Conservation (phyloP, 257 asterid genomes). For the Striga asiatica region DNA sequence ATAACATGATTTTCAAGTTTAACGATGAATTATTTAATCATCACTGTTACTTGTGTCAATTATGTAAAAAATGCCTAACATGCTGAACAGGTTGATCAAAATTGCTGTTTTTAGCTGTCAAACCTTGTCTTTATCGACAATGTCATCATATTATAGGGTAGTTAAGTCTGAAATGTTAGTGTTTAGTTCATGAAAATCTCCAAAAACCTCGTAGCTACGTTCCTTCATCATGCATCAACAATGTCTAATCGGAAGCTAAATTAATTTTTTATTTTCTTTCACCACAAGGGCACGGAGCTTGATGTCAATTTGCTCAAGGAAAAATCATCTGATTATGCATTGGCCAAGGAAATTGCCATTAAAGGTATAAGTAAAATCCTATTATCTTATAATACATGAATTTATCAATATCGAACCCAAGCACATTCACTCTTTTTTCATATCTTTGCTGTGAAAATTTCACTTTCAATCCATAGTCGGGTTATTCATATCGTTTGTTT, state of each 20-base stretch:
- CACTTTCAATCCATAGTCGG: neutral
- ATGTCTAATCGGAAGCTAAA: neutral
- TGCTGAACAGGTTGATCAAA: too few relatives aligned
- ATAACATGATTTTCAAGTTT: too few relatives aligned
- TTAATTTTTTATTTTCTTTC: neutral
- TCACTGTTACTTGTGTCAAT: too few relatives aligned
- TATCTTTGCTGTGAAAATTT: neutral
- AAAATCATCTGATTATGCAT: conserved; percentile 63
- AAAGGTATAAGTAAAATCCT: conserved; percentile 37
- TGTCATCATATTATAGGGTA: too few relatives aligned
- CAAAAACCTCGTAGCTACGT: neutral
- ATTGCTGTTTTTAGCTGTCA: too few relatives aligned
- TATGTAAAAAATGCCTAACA: too few relatives aligned
- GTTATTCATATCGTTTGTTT: neutral
- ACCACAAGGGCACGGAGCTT: conserved; percentile 55
- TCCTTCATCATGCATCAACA: neutral
- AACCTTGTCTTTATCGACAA: too few relatives aligned
- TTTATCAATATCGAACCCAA: too few relatives aligned
- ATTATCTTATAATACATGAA: too few relatives aligned
- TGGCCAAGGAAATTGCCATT: conserved; percentile 66
- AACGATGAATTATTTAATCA: too few relatives aligned
- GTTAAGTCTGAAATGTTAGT: too few relatives aligned
- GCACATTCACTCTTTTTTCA: neutral
- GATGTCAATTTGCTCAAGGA: conserved; percentile 58
- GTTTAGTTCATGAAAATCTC: neutral